Base-by-base conservation (phyloP, 2,329 filamentous ascomycete species). In the Pseudogymnoascus sp. region DNA sequence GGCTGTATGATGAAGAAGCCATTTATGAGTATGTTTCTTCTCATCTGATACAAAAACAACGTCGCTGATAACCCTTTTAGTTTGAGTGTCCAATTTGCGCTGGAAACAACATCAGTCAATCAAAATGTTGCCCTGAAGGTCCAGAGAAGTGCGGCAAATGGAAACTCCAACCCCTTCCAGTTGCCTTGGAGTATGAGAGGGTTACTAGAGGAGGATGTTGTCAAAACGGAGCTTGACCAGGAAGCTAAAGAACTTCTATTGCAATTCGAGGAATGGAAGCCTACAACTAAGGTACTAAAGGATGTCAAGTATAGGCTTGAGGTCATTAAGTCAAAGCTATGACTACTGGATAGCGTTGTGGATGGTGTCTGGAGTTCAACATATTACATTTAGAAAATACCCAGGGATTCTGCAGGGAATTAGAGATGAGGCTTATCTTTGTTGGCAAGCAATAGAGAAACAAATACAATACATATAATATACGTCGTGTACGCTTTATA, bases 181-280 rank as follows among this genome's bases (percentile, higher is more conserved):
- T 78, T 99, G 12, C 94, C 94, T 0, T 99, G 95, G 87, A 93
- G 94, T 36, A 94, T 99, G 87, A 85, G 94, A 6, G 94, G 94
- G 0, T 77, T 99, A 63, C 77, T 99, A 2, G 94, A 97, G 72
- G 94, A 99, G 73, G 89, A 94, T 15, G 86, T 91, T 70, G 93
- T 97, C 25, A 92, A 89, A 73, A 90, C 85, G 21, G 89, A 95
- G 71, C 77, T 96, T 15, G 84, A 84, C 33, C 76, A 81, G 1
- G 94, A 99, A 76, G 91, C 91, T 5, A 83, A 84, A 64, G 84
- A 91, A 70, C 75, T 99, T 59, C 78, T 99, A n/a, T 80, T 80
- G 64, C 86, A 96, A 74, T 99, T 97, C 74, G 92, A 97, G 72
- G 86, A 90, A 61, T 99, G 94, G 94, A 92, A 89, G 71, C 94